Percentiles rank a stretch among this genome's conserved stretches.
Evolutionary conservation across 176 grass and related monocot species (phyloP).

Genomic region (Aegilops bicornis): DNA sequence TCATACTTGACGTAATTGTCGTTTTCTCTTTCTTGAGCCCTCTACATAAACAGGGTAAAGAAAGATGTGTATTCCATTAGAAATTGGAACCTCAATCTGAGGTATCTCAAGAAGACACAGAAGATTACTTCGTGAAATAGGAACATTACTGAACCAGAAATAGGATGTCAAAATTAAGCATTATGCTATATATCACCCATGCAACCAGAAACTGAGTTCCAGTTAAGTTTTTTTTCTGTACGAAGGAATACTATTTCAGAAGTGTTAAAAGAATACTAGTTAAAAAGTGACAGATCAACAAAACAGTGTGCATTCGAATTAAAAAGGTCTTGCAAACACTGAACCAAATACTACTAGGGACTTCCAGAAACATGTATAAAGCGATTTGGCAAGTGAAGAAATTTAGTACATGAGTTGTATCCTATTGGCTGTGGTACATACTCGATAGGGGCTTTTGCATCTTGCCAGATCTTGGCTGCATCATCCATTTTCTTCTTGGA

Average conservation of each 20-base stretch:
- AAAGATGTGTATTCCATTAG: background rate
- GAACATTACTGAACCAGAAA: background rate
- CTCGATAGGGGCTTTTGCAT: slow-evolving; percentile 67
- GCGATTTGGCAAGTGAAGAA: background rate
- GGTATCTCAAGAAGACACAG: background rate
- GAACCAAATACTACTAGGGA: background rate
- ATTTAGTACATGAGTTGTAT: background rate
- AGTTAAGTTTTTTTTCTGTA: background rate
- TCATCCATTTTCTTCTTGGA: slow-evolving; percentile 65
- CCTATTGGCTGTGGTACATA: slow-evolving; percentile 39
- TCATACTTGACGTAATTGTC: slow-evolving; percentile 46
- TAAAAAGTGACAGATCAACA: background rate
- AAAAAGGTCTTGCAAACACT: background rate
- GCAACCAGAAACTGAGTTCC: background rate
- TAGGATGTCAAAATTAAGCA: background rate
- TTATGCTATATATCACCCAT: background rate
- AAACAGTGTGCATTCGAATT: background rate
- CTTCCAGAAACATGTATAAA: background rate
- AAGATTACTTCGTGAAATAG: background rate
- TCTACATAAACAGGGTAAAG: no score
- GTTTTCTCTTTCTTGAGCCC: slow-evolving; percentile 69
- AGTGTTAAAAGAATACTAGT: background rate
- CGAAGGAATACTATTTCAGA: background rate
- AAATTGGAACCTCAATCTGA: slow-evolving; percentile 16
- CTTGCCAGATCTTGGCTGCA: slow-evolving; percentile 68